Conservation (phyloP, 306 rosid species). For the Aeschynomene evenia region DNA sequence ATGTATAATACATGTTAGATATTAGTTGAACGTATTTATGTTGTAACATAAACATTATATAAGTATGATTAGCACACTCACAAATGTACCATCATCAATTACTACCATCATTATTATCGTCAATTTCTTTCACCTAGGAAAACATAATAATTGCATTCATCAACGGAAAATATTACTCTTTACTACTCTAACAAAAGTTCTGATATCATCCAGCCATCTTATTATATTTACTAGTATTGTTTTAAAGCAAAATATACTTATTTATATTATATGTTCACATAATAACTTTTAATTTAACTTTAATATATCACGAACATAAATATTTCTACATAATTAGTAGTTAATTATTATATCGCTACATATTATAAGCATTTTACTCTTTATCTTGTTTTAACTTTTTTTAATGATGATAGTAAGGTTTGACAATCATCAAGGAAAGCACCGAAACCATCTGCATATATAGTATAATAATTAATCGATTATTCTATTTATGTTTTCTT, state of each 20-base stretch:
- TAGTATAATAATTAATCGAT: neutral
- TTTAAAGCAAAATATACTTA: too few relatives aligned
- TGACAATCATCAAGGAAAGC: slow-evolving; percentile 17
- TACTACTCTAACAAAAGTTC: too few relatives aligned
- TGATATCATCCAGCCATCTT: too few relatives aligned
- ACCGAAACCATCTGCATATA: neutral
- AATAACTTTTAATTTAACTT: too few relatives aligned
- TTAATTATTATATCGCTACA: neutral
- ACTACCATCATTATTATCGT: slow-evolving; percentile 29
- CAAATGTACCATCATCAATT: slow-evolving; percentile 16
- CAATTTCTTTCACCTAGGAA: slow-evolving; percentile 7
- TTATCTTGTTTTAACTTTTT: neutral
- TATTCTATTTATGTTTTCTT: neutral
- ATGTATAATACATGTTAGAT: too few relatives aligned
- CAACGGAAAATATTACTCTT: neutral
- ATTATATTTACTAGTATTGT: too few relatives aligned
- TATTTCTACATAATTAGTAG: neutral
- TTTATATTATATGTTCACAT: too few relatives aligned
- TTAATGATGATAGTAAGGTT: slow-evolving; percentile 8
- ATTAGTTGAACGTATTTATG: too few relatives aligned
- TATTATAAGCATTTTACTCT: neutral
- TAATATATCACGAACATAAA: neutral
- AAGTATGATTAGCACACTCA: slow-evolving; percentile 18
- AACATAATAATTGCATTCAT: slow-evolving; percentile 31
- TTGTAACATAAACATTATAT: too few relatives aligned